These are phyloP conservation scores for Coprinellus micaceus DNA, from an alignment of 768 basidiomycete genomes.

Conservation along the genomic window DNA sequence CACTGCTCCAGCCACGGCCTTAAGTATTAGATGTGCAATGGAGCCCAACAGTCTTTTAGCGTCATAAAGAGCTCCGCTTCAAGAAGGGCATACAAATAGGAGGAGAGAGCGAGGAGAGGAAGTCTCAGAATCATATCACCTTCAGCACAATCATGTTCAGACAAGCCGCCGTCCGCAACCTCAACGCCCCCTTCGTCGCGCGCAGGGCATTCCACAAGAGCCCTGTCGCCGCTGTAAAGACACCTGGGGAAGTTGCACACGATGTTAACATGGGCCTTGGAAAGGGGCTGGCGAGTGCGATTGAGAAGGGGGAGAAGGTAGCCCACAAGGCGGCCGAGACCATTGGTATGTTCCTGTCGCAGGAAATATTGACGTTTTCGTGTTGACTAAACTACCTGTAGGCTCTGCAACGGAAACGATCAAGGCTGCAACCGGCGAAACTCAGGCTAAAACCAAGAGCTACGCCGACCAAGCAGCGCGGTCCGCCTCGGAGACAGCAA, in stretches of 20 bases:
- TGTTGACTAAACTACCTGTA: too few relatives aligned
- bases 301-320: slow-evolving; percentile 44
- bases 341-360: slow-evolving; percentile 31
- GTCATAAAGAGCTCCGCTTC: slow-evolving; percentile 15
- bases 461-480: too few relatives aligned
- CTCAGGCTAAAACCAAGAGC: background rate
- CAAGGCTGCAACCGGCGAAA: slow-evolving; percentile 9
- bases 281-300: slow-evolving; percentile 41
- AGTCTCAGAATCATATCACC: background rate
- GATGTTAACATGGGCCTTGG: slow-evolving; percentile 45
- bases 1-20: background rate
- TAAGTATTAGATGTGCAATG: too few relatives aligned
- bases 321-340: slow-evolving; percentile 39
- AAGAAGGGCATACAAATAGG: slow-evolving; percentile 6
- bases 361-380: too few relatives aligned
- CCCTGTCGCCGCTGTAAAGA: slow-evolving; percentile 32
- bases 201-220: slow-evolving; percentile 33
- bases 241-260: slow-evolving; percentile 42
- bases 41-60: background rate
- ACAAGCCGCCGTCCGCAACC: slow-evolving; percentile 7
- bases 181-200: slow-evolving; percentile 5
- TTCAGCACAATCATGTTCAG: slow-evolving; percentile 17
- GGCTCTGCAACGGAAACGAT: slow-evolving; percentile 26
- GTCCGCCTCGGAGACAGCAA: too few relatives aligned
- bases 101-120: background rate